Base-by-base conservation (phyloP, 2,329 filamentous ascomycete species). In the Colletotrichum sublineola region DNA sequence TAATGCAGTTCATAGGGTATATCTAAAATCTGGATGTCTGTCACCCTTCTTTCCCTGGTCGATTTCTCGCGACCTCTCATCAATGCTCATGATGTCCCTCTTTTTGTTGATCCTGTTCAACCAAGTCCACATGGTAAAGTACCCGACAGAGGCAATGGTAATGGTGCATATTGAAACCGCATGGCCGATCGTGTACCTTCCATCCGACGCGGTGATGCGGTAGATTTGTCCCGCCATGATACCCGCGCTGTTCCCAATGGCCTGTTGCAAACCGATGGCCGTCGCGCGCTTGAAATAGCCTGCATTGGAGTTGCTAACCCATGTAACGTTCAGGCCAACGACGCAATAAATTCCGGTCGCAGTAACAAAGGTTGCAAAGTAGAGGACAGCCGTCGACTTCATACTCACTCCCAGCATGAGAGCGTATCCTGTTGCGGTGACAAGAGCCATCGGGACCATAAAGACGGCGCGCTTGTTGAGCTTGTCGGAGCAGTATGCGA, bases 391-490 rank as follows among this genome's bases (percentile, higher is more conserved):
- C 0, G 71, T 70, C 0, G 62, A 44, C 71, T 87, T 88, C 15
- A 86, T 82, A 4, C 84, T 82, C 3, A 86, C 79, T 3, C 84
- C 85, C 56, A 82, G 83, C 36, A 88, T 79, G 72, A 88, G 75
- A 14, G 86, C 82, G 73, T 88, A 88, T 0, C 86, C 86, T 2
- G 85, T 65, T 0, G 90, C 89, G 40, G 90, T 83, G 40, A 80
- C 74, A 24, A 93, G 91, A 73, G 71, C 71, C 67, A 71, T 70
- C 0, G 67, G 67, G 5, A 71, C 62, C 67, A 73, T 70, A 94
- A 92, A 81, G 77, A 79, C 2, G 74, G 77, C 79, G 9, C 81
- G 78, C 31, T 79, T 68, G 40, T 76, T 77, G 33, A 81, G 77
- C 20, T 80, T 79, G 75, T 89, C 88, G 0, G 86, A 86, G 29